A percentile compares a stretch with the other conserved stretches of the same genome.
Conservation (phyloP, 352 stramenopile genomes). For the Phytophthora idaei region DNA sequence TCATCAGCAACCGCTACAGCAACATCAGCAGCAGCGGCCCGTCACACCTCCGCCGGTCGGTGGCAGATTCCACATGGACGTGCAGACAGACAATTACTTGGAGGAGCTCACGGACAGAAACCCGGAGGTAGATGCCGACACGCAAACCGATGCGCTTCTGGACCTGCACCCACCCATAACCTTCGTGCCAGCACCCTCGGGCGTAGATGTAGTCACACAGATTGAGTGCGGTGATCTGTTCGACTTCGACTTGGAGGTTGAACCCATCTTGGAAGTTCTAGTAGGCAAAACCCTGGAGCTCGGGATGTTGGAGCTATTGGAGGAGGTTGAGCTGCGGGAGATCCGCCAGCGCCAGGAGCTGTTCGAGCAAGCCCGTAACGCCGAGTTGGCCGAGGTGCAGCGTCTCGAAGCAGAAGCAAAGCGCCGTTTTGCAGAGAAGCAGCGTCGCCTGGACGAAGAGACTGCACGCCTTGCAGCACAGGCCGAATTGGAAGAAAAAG, state of each 20-base stretch:
- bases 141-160: slow-evolving; percentile 92
- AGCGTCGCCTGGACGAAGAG: slow-evolving; percentile 86
- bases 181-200: slow-evolving; percentile 90
- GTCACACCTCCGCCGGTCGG: slow-evolving; percentile 87
- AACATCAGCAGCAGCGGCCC: slow-evolving; percentile 49
- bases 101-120: slow-evolving; percentile 93
- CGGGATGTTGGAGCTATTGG: slow-evolving; percentile 94
- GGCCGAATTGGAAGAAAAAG: slow-evolving; percentile 91
- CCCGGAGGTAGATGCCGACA: slow-evolving; percentile 88
- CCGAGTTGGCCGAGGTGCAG: slow-evolving; percentile 94
- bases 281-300: slow-evolving; percentile 95
- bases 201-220: slow-evolving; percentile 90
- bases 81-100: slow-evolving; percentile 95
- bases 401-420: slow-evolving; percentile 93
- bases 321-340: slow-evolving; percentile 92
- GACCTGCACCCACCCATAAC: slow-evolving; percentile 84
- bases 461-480: slow-evolving; percentile 70
- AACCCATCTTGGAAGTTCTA: slow-evolving; percentile 94
- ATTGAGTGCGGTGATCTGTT: slow-evolving; percentile 94
- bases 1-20: slow-evolving; percentile 37
- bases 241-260: slow-evolving; percentile 95
- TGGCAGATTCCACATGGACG: slow-evolving; percentile 91
- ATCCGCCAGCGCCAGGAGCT: slow-evolving; percentile 91
- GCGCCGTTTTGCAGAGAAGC: slow-evolving; percentile 91
- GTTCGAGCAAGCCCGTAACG: slow-evolving; percentile 92